phyloP scores from a whole-genome alignment of 306 rosid genomes.

The Dicorynia guianensis region DNA sequence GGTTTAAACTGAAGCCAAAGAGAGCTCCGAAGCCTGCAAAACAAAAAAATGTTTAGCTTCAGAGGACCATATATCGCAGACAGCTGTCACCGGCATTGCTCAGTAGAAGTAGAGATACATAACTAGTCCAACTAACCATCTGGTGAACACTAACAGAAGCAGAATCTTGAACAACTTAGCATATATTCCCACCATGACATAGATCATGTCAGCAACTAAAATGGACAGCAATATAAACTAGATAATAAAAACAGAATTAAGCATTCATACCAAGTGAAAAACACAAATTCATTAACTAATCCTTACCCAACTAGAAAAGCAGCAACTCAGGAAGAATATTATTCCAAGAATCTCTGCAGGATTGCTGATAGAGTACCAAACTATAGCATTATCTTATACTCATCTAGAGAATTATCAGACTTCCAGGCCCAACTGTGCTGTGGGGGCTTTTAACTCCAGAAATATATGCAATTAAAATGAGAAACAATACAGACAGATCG shows the following conservation, averaged over 20 bases:
- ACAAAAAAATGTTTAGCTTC: conserved; percentile 29
- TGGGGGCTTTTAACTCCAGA: conserved; percentile 77
- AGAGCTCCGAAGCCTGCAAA: conserved; percentile 93
- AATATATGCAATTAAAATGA: conserved; percentile 57
- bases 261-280: conserved; percentile 60
- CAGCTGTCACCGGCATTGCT: conserved; percentile 33
- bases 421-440: conserved; percentile 81
- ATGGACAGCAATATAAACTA: conserved; percentile 46
- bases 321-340: conserved; percentile 96
- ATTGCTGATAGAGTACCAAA: conserved; percentile 91
- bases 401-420: conserved; percentile 81
- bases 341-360: conserved; percentile 94
- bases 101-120: conserved; percentile 43
- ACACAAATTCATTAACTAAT: conserved; percentile 59
- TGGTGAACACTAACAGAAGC: conserved; percentile 57
- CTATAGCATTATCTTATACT: conserved; percentile 67
- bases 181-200: conserved; percentile 62
- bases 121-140: conserved; percentile 77
- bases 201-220: conserved; percentile 58
- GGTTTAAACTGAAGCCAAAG: conserved; percentile 99
- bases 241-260: conserved; percentile 47
- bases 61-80: conserved; percentile 17
- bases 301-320: conserved; percentile 99
- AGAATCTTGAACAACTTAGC: conserved; percentile 59
- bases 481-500: conserved; percentile 61